These are phyloP conservation scores for Aeschynomene evenia DNA, from an alignment of 306 rosid genomes.

Conservation along the genomic window DNA sequence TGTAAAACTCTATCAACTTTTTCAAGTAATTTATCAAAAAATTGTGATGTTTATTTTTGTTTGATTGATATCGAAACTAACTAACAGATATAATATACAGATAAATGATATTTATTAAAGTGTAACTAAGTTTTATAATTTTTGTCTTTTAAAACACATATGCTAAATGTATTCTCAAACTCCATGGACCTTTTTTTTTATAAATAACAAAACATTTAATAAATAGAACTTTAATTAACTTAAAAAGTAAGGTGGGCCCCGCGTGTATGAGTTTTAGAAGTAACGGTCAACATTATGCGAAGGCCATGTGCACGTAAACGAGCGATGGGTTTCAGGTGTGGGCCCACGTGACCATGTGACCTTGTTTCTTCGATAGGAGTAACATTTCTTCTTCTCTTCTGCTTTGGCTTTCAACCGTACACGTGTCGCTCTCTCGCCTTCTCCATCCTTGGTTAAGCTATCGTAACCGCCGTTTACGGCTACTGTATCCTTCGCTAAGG, in stretches of 20 bases:
- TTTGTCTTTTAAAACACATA: too few species aligned
- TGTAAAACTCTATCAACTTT: too few species aligned
- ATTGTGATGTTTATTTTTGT: too few species aligned
- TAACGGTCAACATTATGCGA: slow-evolving; percentile 39
- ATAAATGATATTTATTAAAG: too few species aligned
- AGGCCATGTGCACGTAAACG: slow-evolving; percentile 25
- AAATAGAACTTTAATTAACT: too few species aligned
- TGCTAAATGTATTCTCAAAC: too few species aligned
- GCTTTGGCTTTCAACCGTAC: neutral
- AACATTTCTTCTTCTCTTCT: neutral
- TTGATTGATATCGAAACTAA: too few species aligned
- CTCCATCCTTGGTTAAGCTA: neutral
- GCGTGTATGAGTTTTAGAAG: slow-evolving; percentile 21
- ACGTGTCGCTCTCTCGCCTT: neutral
- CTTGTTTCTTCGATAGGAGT: slow-evolving; percentile 44
- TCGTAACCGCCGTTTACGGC: neutral
- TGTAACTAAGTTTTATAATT: too few species aligned
- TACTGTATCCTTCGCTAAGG: neutral
- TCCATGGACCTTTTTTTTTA: too few species aligned
- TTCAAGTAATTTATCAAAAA: too few species aligned
- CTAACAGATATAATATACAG: too few species aligned
- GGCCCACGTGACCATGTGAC: slow-evolving; percentile 47
- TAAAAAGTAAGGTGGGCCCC: slow-evolving; percentile 38
- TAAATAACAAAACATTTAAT: too few species aligned
- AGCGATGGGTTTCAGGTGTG: slow-evolving; percentile 2